phyloP scores from a whole-genome alignment of 83 land plant genomes.

The Picea abies region DNA sequence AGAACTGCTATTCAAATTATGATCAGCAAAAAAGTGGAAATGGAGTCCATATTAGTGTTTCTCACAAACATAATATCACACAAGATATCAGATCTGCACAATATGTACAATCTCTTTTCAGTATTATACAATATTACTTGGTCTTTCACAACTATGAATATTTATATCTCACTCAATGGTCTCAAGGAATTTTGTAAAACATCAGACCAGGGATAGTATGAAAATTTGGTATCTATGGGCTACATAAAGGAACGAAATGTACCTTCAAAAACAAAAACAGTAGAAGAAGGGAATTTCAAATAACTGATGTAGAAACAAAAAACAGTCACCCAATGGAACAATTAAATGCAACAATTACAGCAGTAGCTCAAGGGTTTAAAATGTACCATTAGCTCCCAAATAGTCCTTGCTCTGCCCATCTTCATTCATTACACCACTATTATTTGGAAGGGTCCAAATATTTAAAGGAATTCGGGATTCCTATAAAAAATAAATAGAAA shows the following conservation, averaged over 20 bases:
- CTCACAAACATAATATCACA: too few species aligned
- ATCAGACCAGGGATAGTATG: not conserved
- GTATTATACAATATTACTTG: not conserved
- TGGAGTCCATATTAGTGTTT: too few species aligned
- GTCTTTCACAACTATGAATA: not conserved
- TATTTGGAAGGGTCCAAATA: constrained; percentile 76
- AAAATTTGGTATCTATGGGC: not conserved
- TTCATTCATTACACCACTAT: constrained; percentile 54
- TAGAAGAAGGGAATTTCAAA: not conserved
- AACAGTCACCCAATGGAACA: not conserved
- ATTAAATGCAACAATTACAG: constrained; percentile 3
- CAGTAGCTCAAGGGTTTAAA: not conserved
- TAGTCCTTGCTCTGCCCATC: constrained; percentile 48
- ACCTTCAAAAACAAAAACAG: not conserved
- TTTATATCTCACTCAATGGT: not conserved
- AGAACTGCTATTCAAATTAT: too few species aligned
- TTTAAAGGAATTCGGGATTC: constrained; percentile 74
- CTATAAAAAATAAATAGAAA: constrained; percentile 31
- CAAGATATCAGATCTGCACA: not conserved
- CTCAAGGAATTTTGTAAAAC: not conserved
- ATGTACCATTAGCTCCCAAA: constrained; percentile 20
- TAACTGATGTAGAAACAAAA: not conserved
- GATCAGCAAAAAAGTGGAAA: too few species aligned
- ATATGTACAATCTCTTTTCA: not conserved
- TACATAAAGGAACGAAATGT: not conserved